Evolutionary conservation across 805 yeast genomes (phyloP).

Genomic region (Metschnikowia chrysomelidarum): DNA sequence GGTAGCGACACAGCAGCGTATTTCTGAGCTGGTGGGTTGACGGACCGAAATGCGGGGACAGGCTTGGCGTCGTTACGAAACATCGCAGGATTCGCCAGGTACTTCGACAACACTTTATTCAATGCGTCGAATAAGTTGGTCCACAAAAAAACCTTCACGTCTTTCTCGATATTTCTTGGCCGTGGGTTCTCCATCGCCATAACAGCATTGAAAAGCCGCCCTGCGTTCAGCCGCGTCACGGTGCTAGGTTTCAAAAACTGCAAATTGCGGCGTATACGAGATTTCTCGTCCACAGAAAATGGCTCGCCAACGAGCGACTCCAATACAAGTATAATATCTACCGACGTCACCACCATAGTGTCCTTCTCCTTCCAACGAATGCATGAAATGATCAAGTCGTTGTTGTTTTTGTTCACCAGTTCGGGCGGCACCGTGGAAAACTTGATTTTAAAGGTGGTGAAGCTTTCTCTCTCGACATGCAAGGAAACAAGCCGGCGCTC

Average conservation of each 20-base stretch:
- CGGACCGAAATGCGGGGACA: not conserved
- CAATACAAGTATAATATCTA: slow-evolving; percentile 56
- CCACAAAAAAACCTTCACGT: slow-evolving; percentile 68
- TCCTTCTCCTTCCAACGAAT: slow-evolving; percentile 52
- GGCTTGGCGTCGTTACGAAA: not conserved
- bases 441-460: slow-evolving; percentile 12
- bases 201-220: slow-evolving; percentile 31
- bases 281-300: slow-evolving; percentile 67
- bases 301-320: slow-evolving; percentile 54
- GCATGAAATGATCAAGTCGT: slow-evolving; percentile 53
- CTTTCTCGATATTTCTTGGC: slow-evolving; percentile 70
- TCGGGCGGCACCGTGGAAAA: slow-evolving; percentile 22
- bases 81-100: slow-evolving; percentile 29
- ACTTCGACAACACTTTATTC: slow-evolving; percentile 56
- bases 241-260: slow-evolving; percentile 64
- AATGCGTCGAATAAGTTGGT: slow-evolving; percentile 50
- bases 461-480: slow-evolving; percentile 28
- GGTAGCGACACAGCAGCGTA: slow-evolving; percentile 7
- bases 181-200: slow-evolving; percentile 63
- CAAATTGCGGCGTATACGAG: slow-evolving; percentile 63
- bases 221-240: slow-evolving; percentile 42
- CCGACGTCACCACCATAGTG: slow-evolving; percentile 57
- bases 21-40: no score
- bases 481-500: slow-evolving; percentile 51
- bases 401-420: slow-evolving; percentile 36